Percentiles rank a stretch among this genome's conserved stretches.
Evolutionary conservation across 1,284 basidiomycete species (phyloP).

Genomic region (Ganoderma meredithae): DNA sequence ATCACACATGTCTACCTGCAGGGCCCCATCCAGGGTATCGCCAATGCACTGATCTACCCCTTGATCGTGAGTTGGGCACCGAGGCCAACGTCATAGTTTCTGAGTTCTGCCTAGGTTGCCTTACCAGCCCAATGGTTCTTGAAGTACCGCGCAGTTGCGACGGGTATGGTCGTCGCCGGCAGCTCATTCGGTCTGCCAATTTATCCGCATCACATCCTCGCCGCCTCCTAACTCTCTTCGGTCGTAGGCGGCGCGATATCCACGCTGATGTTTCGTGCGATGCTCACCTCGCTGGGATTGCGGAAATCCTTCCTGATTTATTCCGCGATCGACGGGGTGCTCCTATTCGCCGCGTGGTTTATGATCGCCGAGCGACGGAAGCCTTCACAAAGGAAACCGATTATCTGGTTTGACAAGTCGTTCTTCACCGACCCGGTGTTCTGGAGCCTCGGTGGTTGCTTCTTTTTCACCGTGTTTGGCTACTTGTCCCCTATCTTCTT

Average conservation of each 20-base stretch:
- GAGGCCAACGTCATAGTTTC: no score
- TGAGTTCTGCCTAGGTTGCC: slow-evolving; percentile 21
- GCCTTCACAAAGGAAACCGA: slow-evolving; percentile 21
- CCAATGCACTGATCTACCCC: slow-evolving; percentile 29
- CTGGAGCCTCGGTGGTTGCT: slow-evolving; percentile 37
- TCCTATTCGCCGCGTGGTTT: slow-evolving; percentile 30
- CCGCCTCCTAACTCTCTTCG: background rate
- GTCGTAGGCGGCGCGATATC: slow-evolving; percentile 35
- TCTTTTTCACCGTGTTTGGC: slow-evolving; percentile 37
- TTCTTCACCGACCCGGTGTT: slow-evolving; percentile 39
- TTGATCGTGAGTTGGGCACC: slow-evolving; percentile 23
- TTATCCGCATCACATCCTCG: background rate
- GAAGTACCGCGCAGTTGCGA: slow-evolving; percentile 30
- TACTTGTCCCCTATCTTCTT: slow-evolving; percentile 39
- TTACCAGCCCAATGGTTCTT: slow-evolving; percentile 36
- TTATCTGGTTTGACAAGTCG: slow-evolving; percentile 38
- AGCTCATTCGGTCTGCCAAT: slow-evolving; percentile 27
- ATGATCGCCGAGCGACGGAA: slow-evolving; percentile 36
- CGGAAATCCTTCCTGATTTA: slow-evolving; percentile 35
- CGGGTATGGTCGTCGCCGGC: slow-evolving; percentile 34
- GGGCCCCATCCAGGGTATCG: slow-evolving; percentile 31
- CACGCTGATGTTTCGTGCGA: slow-evolving; percentile 32
- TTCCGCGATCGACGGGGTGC: slow-evolving; percentile 35
- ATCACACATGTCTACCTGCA: slow-evolving; percentile 3
- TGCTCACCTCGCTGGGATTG: slow-evolving; percentile 33